Base-by-base conservation (phyloP, 2,329 filamentous ascomycete genomes). In the Cadophora malorum region DNA sequence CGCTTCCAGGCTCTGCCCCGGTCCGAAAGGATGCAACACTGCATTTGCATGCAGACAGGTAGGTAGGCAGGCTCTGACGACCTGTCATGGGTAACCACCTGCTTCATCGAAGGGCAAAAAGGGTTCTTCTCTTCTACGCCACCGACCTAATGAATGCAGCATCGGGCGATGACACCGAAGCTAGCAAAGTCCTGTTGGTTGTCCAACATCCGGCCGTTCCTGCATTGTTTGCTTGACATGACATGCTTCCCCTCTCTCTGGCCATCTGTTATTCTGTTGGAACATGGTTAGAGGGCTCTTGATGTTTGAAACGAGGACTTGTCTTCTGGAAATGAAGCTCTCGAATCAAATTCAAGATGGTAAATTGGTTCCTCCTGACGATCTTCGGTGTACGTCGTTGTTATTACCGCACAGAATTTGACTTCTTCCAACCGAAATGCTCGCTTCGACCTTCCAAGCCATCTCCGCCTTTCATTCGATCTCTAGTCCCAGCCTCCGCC, bases 11-110 rank as follows among this genome's bases (percentile, higher is more conserved):
- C 47, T 28, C 25, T 55, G 55, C 47, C 41, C 41, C 63, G 55
- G 63, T 41, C 63, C 41, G 55, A 65, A 65, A 60, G 53, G 55
- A 63, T 52, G 47, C 47, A 53, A 63, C 49, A 38, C 23, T 45
- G 21, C 56, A 45, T 38, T 35, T 28, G 28, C 28, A 28, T 28
- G 28, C 28, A 28, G 28, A 16, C 31, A 21, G 28, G 35, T 4
- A 38, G 35, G 35, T 7, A 38, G 35, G 35, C 35, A 38, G 35
- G 35, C 8, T 38, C 58, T 49, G 38, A 63, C 28, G 61, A 28
- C 49, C 23, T 45, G 21, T 45, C 49, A 53, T 45, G 38, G 35
- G 9, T 49, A 41, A 21, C 33, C 14, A 33, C 45, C 14, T 35
- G 12, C 33, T 23, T n/a, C 52, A 19, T 12, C 6, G n/a, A 5